A percentile compares a stretch with the other conserved stretches of the same genome.
These are phyloP conservation scores for Globisporangium takayamanum DNA, from an alignment of 352 stramenopile genomes.

Conservation along the genomic window DNA sequence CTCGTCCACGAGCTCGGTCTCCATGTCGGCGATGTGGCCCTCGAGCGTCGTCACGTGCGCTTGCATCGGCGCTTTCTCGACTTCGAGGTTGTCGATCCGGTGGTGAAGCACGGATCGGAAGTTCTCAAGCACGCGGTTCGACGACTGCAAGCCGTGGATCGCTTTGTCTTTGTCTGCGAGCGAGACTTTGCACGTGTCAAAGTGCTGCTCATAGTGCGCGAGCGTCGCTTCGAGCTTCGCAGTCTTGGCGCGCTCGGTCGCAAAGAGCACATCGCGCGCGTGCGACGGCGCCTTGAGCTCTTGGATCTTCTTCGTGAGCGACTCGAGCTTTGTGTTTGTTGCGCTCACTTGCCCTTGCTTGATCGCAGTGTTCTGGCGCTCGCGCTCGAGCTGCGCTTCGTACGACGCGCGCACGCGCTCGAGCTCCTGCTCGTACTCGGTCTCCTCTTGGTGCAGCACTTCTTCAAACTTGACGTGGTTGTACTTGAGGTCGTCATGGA, in stretches of 20 bases:
- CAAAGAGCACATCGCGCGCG: conserved; percentile 58
- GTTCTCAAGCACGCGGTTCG: conserved; percentile 75
- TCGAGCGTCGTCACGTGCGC: conserved; percentile 52
- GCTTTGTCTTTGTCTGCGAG: conserved; percentile 71
- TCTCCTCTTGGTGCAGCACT: conserved; percentile 72
- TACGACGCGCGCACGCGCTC: conserved; percentile 48
- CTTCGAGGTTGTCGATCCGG: conserved; percentile 69
- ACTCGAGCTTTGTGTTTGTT: conserved; percentile 76
- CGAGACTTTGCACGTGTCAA: conserved; percentile 56
- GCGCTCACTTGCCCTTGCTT: conserved; percentile 77
- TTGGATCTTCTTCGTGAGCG: conserved; percentile 80
- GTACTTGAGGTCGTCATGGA: conserved; percentile 82
- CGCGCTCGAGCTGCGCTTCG: conserved; percentile 53
- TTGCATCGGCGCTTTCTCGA: conserved; percentile 64
- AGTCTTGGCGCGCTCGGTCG: conserved; percentile 65
- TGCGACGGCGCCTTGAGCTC: conserved; percentile 71
- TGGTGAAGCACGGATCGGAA: conserved; percentile 76
- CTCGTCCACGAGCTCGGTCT: conserved; percentile 68
- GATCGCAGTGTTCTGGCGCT: conserved; percentile 73
- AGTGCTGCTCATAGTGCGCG: conserved; percentile 66
- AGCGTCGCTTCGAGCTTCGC: conserved; percentile 55
- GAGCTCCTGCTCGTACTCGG: conserved; percentile 77
- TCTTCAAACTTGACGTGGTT: conserved; percentile 86
- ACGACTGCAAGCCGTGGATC: conserved; percentile 57
- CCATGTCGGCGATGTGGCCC: conserved; percentile 67